Base-by-base conservation (phyloP, 495 filamentous ascomycete species). In the Aspergillus bridgeri region DNA sequence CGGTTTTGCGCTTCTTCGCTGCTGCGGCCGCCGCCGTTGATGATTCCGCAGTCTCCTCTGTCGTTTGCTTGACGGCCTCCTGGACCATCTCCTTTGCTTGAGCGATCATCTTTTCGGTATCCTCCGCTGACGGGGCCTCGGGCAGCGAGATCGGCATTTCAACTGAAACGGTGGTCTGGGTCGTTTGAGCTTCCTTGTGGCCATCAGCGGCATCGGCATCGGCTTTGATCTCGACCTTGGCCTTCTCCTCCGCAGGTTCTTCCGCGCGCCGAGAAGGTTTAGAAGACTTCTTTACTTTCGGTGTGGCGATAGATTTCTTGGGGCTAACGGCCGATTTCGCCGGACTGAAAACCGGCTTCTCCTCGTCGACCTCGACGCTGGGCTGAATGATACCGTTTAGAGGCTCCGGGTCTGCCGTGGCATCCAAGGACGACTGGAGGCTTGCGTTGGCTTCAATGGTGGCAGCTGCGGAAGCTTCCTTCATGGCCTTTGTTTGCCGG, bases 11-110 rank as follows among this genome's bases (percentile, higher is more conserved):
- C 81, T 98, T 98, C 67, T 69, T 73, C 20, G 71, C 67, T 51
- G 72, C 69, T 66, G 48, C 48, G 1, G 48, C 69, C 67, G 48
- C 48, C 1, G 48, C 78, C 42, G 76, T 65, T 24, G 73, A 68
- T 8, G 66, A 68, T n/a, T 74, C 65, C 6, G 66, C 66, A 20
- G 66, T 56, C 23, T 60, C 64, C 9, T 75, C 75, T 18, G 51
- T 45, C 1, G 71, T 70, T 27, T 85, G 69, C 59, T 86, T 83
- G 48, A 79, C 79, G 44, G 90, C 91, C 53, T 89, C 89, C 51
- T 88, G 83, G 6, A 98, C 94, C 91, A 97, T 96, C 61, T 85
- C 84, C 69, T 88, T 91, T 6, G 94, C 94, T 69, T 89, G 82
- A 48, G 83, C 86, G 47, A 98, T 86, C 87, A 97, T 89, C 29